These are phyloP conservation scores for Dothideomycetidae sp. DNA, from an alignment of 2,329 filamentous ascomycete genomes.

Conservation along the genomic window DNA sequence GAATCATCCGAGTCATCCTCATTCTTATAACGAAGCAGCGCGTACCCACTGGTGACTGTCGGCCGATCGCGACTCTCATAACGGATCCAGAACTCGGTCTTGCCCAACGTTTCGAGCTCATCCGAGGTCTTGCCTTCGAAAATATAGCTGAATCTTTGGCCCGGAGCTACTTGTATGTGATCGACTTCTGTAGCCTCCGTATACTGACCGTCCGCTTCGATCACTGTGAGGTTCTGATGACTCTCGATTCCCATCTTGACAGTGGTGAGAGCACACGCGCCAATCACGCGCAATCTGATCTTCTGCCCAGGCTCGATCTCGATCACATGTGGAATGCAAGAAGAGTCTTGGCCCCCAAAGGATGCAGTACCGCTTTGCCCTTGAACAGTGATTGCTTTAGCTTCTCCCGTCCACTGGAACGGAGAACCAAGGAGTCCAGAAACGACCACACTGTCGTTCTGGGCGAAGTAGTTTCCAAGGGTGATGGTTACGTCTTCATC, in stretches of 20 bases:
- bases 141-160: conserved; percentile 47
- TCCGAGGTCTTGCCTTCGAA: conserved; percentile 37
- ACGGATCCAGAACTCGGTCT: conserved; percentile 31
- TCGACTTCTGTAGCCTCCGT: conserved; percentile 34
- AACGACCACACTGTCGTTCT: conserved; percentile 27
- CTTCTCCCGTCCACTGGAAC: conserved; percentile 46
- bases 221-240: conserved; percentile 42
- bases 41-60: conserved; percentile 33
- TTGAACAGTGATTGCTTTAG: conserved; percentile 43
- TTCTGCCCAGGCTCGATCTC: conserved; percentile 45
- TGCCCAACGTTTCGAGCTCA: conserved; percentile 26
- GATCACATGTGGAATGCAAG: conserved; percentile 37
- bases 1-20: no score
- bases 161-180: conserved; percentile 41
- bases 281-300: conserved; percentile 49
- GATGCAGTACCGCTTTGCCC: conserved; percentile 36
- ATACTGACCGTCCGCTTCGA: conserved; percentile 44
- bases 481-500: conserved; percentile 45
- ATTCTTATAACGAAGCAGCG: conserved; percentile 32
- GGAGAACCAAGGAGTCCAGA: conserved; percentile 34
- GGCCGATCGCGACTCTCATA: conserved; percentile 39
- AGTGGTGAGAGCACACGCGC: conserved; percentile 41
- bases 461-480: conserved; percentile 3
- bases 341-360: conserved; percentile 24
- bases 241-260: conserved; percentile 41